These are phyloP conservation scores for Pichia californica DNA, from an alignment of 805 yeast species.

Conservation along the genomic window DNA sequence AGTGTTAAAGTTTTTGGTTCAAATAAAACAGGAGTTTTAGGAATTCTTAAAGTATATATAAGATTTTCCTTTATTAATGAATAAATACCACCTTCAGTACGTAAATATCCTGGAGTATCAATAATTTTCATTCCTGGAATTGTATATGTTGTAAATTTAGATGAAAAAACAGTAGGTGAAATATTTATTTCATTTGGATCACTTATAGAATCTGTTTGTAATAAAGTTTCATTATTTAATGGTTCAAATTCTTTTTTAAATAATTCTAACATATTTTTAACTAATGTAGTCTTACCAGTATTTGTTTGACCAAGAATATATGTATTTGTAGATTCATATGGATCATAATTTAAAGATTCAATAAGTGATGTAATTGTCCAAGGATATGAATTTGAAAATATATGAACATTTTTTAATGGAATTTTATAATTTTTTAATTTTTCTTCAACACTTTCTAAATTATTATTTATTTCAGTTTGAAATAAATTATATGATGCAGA, in stretches of 20 bases:
- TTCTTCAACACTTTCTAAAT: not conserved
- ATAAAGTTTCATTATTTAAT: too few relatives aligned
- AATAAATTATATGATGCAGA: not conserved
- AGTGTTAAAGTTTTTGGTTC: not conserved
- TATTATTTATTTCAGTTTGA: not conserved
- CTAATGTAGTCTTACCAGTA: conserved; percentile 24
- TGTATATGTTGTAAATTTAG: conserved; percentile 11
- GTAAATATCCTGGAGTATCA: conserved; percentile 27
- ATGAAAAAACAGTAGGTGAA: conserved; percentile 6
- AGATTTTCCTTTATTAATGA: conserved; percentile 12
- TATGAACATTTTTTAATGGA: not conserved
- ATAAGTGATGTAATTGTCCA: conserved; percentile 7
- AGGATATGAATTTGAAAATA: not conserved
- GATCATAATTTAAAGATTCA: conserved; percentile 4
- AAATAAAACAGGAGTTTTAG: not conserved
- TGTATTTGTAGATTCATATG: conserved; percentile 1
- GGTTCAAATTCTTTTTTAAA: not conserved
- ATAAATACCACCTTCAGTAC: conserved; percentile 19
- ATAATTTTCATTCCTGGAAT: conserved; percentile 16
- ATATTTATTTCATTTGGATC: conserved; percentile 1
- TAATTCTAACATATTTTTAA: conserved; percentile 1
- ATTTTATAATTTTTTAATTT: not conserved
- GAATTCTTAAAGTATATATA: conserved; percentile 4
- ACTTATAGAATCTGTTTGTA: not conserved
- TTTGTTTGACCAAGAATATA: conserved; percentile 27